A percentile compares a stretch with the other conserved stretches of the same genome.
phyloP scores from a whole-genome alignment of 2,329 filamentous ascomycete genomes.

The Paraconiothyrium sp. region DNA sequence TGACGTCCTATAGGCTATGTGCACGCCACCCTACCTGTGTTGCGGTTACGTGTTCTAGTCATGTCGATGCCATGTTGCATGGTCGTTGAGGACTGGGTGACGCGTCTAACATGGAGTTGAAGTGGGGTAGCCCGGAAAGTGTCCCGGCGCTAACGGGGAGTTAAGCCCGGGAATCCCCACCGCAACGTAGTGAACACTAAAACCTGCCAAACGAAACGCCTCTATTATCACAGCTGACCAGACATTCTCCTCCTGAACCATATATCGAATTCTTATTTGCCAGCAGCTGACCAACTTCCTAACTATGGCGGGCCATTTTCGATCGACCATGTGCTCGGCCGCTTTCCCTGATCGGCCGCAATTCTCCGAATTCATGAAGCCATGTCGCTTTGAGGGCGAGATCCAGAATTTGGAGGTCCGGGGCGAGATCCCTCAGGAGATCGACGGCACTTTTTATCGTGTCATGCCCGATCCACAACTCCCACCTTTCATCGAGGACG shows the following conservation, averaged over 20 bases:
- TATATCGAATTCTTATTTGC: too few relatives aligned
- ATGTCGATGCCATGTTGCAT: too few relatives aligned
- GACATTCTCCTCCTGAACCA: too few relatives aligned
- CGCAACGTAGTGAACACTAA: not conserved
- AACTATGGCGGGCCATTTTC: conserved; percentile 15
- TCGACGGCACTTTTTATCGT: conserved; percentile 32
- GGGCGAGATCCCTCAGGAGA: conserved; percentile 25
- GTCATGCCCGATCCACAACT: conserved; percentile 37
- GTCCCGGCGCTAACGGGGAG: conserved; percentile 7
- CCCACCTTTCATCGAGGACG: conserved; percentile 26
- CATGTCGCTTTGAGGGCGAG: conserved; percentile 28
- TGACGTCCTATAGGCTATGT: too few relatives aligned
- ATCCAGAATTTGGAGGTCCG: conserved; percentile 21
- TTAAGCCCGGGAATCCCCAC: conserved; percentile 1
- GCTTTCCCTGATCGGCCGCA: conserved; percentile 16
- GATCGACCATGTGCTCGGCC: not conserved
- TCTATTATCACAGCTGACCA: too few relatives aligned
- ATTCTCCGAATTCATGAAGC: conserved; percentile 18
- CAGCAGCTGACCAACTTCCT: not conserved
- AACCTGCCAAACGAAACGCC: too few relatives aligned
- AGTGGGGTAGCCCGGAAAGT: not conserved
- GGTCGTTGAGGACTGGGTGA: too few relatives aligned
- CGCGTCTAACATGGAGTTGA: too few relatives aligned
- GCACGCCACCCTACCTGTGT: too few relatives aligned
- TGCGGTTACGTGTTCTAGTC: too few relatives aligned